Evolutionary conservation across 2,329 filamentous ascomycete genomes (phyloP).

Genomic region (Ophiosphaerella herpotricha): DNA sequence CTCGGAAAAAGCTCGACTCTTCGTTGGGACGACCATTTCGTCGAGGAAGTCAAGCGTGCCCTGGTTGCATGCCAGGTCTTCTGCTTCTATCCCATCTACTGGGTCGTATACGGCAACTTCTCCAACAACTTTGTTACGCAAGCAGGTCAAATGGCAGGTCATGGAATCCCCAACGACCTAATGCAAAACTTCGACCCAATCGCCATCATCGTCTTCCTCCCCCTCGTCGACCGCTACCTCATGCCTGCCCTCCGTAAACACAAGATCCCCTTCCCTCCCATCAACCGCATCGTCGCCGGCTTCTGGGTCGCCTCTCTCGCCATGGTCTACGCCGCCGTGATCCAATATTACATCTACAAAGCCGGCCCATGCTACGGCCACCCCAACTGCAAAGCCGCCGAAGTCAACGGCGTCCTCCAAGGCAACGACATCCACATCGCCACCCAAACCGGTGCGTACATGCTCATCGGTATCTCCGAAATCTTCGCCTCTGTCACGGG

Average conservation of each 20-base stretch:
- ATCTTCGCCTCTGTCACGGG: conserved; percentile 55
- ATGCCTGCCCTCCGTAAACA: conserved; percentile 50
- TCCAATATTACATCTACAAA: conserved; percentile 63
- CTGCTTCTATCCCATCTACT: conserved; percentile 53
- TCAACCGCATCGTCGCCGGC: conserved; percentile 59
- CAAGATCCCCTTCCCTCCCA: conserved; percentile 53
- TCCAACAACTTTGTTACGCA: conserved; percentile 54
- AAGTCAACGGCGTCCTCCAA: conserved; percentile 34
- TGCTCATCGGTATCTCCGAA: conserved; percentile 54
- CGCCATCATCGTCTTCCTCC: conserved; percentile 53
- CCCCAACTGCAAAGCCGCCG: conserved; percentile 42
- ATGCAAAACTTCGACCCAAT: conserved; percentile 56
- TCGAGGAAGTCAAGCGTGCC: conserved; percentile 73
- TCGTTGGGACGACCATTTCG: conserved; percentile 71
- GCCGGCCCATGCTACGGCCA: conserved; percentile 57
- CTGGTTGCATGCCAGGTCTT: conserved; percentile 72
- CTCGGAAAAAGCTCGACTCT: conserved; percentile 51
- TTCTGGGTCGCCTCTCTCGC: conserved; percentile 58
- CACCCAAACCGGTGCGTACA: conserved; percentile 53
- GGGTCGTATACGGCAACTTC: conserved; percentile 51
- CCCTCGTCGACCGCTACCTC: conserved; percentile 49
- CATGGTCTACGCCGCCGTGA: conserved; percentile 61
- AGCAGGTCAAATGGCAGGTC: conserved; percentile 49
- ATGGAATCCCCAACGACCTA: conserved; percentile 54
- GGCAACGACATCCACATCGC: conserved; percentile 52